Conservation (phyloP, 805 yeast species). For the Metschnikowia proteae region DNA sequence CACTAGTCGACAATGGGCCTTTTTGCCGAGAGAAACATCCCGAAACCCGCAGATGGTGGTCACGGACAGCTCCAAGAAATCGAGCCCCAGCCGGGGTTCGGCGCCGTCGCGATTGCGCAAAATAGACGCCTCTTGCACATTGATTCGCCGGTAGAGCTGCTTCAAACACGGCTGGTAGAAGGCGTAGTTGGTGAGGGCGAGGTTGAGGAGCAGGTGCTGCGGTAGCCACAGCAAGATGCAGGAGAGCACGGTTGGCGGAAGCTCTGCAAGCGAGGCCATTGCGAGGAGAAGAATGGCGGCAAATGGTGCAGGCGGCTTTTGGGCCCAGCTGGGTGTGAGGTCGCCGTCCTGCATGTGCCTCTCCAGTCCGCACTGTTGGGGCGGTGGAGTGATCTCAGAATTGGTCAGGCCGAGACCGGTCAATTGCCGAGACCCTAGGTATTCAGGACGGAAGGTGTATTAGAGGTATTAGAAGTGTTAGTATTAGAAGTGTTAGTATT, state of each 20-base stretch:
- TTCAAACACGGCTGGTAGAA: conserved; percentile 32
- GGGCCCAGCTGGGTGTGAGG: background rate
- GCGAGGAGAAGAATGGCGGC: too few relatives aligned
- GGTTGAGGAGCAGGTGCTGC: conserved; percentile 29
- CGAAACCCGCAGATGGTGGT: conserved; percentile 27
- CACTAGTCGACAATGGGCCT: conserved; percentile 24
- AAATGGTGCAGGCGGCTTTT: background rate
- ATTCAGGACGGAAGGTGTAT: too few relatives aligned
- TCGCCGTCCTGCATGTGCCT: background rate
- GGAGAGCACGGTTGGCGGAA: conserved; percentile 13
- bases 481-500: too few relatives aligned
- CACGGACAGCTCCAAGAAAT: conserved; percentile 21
- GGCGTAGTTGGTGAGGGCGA: conserved; percentile 32
- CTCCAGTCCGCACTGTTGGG: too few relatives aligned
- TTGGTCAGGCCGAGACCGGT: too few relatives aligned
- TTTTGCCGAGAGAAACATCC: conserved; percentile 12
- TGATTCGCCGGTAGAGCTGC: conserved; percentile 26
- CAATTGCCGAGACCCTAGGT: too few relatives aligned
- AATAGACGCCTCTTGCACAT: conserved; percentile 21
- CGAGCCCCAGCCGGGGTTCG: conserved; percentile 12
- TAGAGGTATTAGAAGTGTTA: too few relatives aligned
- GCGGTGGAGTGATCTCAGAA: too few relatives aligned
- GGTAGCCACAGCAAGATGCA: conserved; percentile 22
- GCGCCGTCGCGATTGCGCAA: conserved; percentile 8
- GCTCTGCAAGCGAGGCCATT: conserved; percentile 3